Base-by-base conservation (phyloP, 768 basidiomycete species). In the Xerocomus potaroensis region DNA sequence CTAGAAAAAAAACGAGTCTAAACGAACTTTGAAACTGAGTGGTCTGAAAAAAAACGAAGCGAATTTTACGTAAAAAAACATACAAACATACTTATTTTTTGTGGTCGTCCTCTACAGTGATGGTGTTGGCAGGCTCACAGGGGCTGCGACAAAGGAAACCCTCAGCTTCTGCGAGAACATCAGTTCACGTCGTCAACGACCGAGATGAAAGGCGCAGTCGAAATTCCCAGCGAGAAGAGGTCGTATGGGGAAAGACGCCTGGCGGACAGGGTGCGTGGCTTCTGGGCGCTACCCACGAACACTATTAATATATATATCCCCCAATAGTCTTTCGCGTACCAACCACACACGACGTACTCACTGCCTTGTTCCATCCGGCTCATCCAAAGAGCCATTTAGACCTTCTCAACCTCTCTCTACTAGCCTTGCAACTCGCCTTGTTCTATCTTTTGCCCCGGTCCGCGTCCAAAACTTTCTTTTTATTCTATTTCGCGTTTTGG, bases 401-500 rank as follows among this genome's bases (percentile, higher is more conserved):
- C 64, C 58, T 93, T 15, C 64, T 94, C 46, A 95, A 91, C 54
- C 71, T 97, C n/a, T 77, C 77, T 2, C 73, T 92, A 3, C 78
- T 97, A 9, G 83, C 78, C 4, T 56, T 83, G 1, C 96, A 97
- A 64, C 68, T 94, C 47, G 52, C 82, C n/a, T 60, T 94, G 8
- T 96, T 85, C 68, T 72, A 72, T 44, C 34, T 72, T 5, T 68
- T 93, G n/a, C 79, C 91, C 0, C 80, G 78, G 5, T 56, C 68
- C 0, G 64, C 69, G 3, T 64, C 81, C 0, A 76, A 73, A 42
- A 45, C 76, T 8, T 88, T 97, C 68, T 97, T 98, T 73, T 68
- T 93, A 19, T 47, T 87, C 49, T 95, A 94, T 67, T 97, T 99
- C 61, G 82, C 82, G 9, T 90, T 97, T 65, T 99, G 94, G 92